Evolutionary conservation across 495 filamentous ascomycete species (phyloP).

Genomic region (Pseudoneurospora amorphoporcata): DNA sequence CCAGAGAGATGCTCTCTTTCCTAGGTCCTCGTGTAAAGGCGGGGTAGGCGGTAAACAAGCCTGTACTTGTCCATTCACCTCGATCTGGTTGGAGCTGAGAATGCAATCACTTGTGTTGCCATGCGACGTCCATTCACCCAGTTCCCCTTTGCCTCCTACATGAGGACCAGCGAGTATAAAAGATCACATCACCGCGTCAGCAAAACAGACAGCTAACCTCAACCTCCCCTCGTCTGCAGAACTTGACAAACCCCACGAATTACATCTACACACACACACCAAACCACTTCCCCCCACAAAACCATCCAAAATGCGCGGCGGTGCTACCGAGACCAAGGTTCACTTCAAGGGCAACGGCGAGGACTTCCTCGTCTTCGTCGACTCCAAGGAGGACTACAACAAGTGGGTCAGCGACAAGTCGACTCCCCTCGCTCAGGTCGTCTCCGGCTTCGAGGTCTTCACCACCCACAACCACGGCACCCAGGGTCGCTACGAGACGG

Average conservation of each 20-base stretch:
- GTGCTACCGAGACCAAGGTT: slow-evolving; percentile 64
- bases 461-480: slow-evolving; percentile 84
- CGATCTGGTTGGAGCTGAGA: neutral
- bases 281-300: slow-evolving; percentile 15
- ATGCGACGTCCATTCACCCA: neutral
- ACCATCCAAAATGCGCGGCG: slow-evolving; percentile 62
- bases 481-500: slow-evolving; percentile 67
- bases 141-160: neutral
- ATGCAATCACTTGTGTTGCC: neutral
- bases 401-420: slow-evolving; percentile 77
- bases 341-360: slow-evolving; percentile 83
- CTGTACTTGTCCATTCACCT: neutral
- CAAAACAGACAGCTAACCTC: neutral
- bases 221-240: neutral
- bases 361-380: slow-evolving; percentile 86
- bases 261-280: neutral
- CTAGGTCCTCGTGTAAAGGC: neutral
- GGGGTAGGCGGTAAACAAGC: neutral
- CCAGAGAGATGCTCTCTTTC: neutral
- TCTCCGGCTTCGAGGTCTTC: slow-evolving; percentile 84
- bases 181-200: neutral
- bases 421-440: slow-evolving; percentile 71
- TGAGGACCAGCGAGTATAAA: neutral
- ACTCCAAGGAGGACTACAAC: slow-evolving; percentile 57
- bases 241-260: neutral